Evolutionary conservation across 176 grass and related monocot genomes (phyloP).

Genomic region (Tillandsia leiboldiana): DNA sequence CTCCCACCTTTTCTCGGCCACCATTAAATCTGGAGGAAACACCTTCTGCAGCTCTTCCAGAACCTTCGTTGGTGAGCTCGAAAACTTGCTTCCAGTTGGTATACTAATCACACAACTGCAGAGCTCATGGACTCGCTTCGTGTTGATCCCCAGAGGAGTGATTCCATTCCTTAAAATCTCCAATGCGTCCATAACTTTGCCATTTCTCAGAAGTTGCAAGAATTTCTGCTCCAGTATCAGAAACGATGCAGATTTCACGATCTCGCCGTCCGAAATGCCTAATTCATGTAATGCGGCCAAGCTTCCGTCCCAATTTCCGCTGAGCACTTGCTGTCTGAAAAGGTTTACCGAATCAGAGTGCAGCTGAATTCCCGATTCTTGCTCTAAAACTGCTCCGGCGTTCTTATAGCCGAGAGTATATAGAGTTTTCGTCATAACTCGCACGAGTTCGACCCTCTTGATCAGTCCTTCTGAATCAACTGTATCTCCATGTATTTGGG

Average conservation of each 20-base stretch:
- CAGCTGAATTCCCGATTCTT: slow-evolving; percentile 87
- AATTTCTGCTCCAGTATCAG: slow-evolving; percentile 91
- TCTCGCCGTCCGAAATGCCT: slow-evolving; percentile 51
- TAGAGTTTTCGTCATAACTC: slow-evolving; percentile 77
- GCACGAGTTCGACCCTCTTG: slow-evolving; percentile 83
- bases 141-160: no score
- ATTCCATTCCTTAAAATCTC: slow-evolving; percentile 6
- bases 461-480: slow-evolving; percentile 76
- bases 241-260: slow-evolving; percentile 53
- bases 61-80: no score
- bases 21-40: no score
- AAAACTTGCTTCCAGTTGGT: no score
- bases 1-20: no score
- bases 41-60: no score
- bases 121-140: no score
- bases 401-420: slow-evolving; percentile 88
- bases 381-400: slow-evolving; percentile 71
- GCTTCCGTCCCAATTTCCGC: slow-evolving; percentile 63
- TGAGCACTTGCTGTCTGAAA: slow-evolving; percentile 70
- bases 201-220: slow-evolving; percentile 63
- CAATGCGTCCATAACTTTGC: slow-evolving; percentile 52
- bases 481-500: slow-evolving; percentile 43
- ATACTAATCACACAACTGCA: no score
- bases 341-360: slow-evolving; percentile 45
- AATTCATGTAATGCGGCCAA: slow-evolving; percentile 70